Conservation (phyloP, 257 asterid genomes). For the Hygrophila difformis region DNA sequence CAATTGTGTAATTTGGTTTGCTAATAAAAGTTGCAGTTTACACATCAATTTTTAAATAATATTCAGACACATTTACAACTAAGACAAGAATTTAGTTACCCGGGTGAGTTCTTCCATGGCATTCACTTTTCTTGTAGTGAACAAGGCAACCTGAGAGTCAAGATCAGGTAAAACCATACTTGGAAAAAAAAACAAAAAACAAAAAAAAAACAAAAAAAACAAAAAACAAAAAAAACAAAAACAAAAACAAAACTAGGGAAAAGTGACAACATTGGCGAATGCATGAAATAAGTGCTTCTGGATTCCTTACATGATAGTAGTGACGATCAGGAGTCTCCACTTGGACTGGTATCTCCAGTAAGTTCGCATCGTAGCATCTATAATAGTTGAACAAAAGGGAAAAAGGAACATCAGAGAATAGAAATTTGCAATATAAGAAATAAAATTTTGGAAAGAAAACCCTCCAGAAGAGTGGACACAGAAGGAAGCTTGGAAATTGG, state of each 20-base stretch:
- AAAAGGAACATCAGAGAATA: slow-evolving; percentile 9
- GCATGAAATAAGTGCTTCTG: slow-evolving; percentile 9
- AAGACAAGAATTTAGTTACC: slow-evolving; percentile 35
- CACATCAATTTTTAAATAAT: no score
- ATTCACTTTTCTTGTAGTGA: slow-evolving; percentile 68
- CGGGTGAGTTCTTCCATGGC: slow-evolving; percentile 97
- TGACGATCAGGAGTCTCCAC: slow-evolving; percentile 83
- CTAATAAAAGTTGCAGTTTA: no score
- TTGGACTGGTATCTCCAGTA: slow-evolving; percentile 89
- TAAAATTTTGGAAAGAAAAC: neutral
- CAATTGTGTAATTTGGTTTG: no score
- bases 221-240: no score
- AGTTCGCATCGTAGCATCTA: slow-evolving; percentile 76
- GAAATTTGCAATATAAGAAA: slow-evolving; percentile 6
- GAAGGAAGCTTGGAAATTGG: neutral
- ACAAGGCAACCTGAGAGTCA: slow-evolving; percentile 68
- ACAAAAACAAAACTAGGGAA: no score
- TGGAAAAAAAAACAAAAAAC: slow-evolving; percentile 15
- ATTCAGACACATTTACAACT: neutral
- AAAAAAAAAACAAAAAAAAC: neutral
- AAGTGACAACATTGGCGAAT: no score
- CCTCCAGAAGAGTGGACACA: neutral
- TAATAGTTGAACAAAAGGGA: slow-evolving; percentile 17
- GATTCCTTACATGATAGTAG: slow-evolving; percentile 67
- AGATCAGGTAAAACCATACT: slow-evolving; percentile 12